phyloP scores from a whole-genome alignment of 352 stramenopile species.

The Globisporangium paroecandrum region DNA sequence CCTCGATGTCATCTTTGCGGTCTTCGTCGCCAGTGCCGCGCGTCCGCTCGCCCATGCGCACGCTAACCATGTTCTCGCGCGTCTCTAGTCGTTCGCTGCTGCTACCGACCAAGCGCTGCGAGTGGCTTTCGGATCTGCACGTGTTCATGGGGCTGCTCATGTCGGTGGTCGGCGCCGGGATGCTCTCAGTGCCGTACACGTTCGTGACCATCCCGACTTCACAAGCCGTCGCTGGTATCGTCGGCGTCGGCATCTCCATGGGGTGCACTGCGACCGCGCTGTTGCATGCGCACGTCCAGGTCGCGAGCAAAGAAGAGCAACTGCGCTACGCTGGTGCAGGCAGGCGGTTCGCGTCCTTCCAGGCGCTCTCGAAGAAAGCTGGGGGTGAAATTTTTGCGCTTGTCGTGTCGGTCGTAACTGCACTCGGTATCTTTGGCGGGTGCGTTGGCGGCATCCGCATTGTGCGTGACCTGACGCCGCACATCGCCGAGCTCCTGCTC shows the following conservation, averaged over 20 bases:
- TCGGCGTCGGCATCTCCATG: neutral
- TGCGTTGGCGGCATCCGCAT: neutral
- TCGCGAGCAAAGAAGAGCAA: neutral
- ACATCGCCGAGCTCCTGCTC: neutral
- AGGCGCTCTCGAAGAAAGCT: neutral
- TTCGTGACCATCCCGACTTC: neutral
- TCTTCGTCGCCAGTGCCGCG: neutral
- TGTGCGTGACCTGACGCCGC: neutral
- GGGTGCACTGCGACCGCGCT: neutral
- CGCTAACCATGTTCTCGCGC: neutral
- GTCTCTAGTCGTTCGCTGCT: neutral
- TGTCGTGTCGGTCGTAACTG: neutral
- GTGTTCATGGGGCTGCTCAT: neutral
- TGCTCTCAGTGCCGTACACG: neutral
- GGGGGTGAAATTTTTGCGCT: neutral
- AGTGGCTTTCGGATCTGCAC: neutral
- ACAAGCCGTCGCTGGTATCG: neutral
- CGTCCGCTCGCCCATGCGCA: neutral
- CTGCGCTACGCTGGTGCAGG: neutral
- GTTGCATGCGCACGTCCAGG: neutral
- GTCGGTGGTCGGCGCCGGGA: neutral
- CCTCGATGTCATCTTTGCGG: neutral
- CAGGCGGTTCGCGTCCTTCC: neutral
- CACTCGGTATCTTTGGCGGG: neutral
- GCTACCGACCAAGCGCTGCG: neutral